Evolutionary conservation across 768 basidiomycete species (phyloP), one percentile per base, ranked within the genome.

Genomic region (Favolaschia claudopus): DNA sequence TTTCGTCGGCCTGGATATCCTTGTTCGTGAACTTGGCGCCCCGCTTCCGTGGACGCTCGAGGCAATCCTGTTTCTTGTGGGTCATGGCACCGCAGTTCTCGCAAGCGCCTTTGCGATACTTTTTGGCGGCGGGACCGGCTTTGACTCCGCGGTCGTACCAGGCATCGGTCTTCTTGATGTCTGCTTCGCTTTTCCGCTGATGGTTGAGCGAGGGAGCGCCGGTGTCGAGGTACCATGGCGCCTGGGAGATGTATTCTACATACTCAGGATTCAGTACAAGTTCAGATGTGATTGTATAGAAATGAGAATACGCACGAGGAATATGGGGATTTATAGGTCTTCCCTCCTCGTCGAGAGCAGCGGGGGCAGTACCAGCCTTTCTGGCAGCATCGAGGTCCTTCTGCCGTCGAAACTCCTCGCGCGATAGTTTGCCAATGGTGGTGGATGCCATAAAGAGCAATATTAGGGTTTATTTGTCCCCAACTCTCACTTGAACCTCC

Each of bases 41-140:
- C 72, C 93, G 93, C 82, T 93, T 95, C 57, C 97, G 87, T 34
- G 97, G 97, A 56, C 97, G 89, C 74, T 99, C 97, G 43, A 99
- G 82, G 74, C 97, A 99, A 71, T 99, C 97, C 69, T 85, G 80
- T 59, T 81, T 85, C 73, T 91, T 90, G 79, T 99, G 97, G 0
- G 95, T 93, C 83, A 98, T 89, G 17, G 97, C 92, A 56, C 97
- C 97, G 64, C 97, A 99, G 70, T 99, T 99, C 79, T 98, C 96
- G 79, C 97, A 99, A 27, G 97, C 97, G 31, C 97, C 97, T 71
- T 96, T 96, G 63, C 97, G 86, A 72, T 91, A 99, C 75, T 99
- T 99, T 73, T 95, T 97, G 27, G 96, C 93, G 3, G 94, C 94
- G 1, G 95, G 95, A 12, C 93, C 95, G 0, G 89, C 85, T 63